phyloP scores from a whole-genome alignment of 495 filamentous ascomycete species.

The Aspergillus bertholletiae region DNA sequence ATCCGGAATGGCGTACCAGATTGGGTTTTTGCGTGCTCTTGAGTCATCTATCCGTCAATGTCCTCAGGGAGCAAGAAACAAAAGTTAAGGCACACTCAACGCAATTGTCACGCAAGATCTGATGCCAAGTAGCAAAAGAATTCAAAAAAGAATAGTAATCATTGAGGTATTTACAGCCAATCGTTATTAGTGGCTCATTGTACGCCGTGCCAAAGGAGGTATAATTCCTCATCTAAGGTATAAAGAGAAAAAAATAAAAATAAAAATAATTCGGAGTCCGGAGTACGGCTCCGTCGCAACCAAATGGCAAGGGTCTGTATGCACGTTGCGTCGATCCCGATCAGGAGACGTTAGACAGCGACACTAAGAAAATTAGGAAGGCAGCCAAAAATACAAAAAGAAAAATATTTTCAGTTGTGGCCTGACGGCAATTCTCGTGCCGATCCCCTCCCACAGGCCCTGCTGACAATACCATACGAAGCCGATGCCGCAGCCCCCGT shows the following conservation, averaged over 20 bases:
- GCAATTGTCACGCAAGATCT: neutral
- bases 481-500: constrained; percentile 1
- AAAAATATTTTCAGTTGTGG: neutral
- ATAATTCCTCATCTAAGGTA: neutral
- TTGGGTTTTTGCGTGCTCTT: constrained; percentile 3
- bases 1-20: constrained; percentile 14
- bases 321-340: neutral
- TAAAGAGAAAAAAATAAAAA: too few species aligned
- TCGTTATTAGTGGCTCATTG: neutral
- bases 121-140: neutral
- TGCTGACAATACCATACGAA: constrained; percentile 2
- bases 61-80: neutral
- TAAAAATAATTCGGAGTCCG: constrained; percentile 1
- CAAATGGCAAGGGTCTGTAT: neutral
- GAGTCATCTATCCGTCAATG: neutral
- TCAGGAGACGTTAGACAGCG: neutral
- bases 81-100: neutral
- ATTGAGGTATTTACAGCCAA: neutral
- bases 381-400: neutral
- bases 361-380: neutral
- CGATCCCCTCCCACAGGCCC: neutral
- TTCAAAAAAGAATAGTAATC: neutral
- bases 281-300: neutral
- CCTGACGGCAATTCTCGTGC: neutral
- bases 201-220: neutral